Conservation (phyloP, 768 basidiomycete genomes). For the Pisolithus sp. region DNA sequence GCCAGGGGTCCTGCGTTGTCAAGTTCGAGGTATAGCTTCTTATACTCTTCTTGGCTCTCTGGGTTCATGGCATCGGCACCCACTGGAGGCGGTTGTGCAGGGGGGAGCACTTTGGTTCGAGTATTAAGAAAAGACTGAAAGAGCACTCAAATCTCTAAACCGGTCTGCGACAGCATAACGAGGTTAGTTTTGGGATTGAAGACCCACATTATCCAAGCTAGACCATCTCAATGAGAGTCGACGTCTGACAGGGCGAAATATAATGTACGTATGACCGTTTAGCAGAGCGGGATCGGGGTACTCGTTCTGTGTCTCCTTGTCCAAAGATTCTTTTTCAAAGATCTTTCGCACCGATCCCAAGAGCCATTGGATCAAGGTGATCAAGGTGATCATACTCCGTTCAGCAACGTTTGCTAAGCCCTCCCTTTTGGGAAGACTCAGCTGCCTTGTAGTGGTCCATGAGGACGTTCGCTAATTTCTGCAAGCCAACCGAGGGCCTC, state of each 20-base stretch:
- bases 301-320: slow-evolving; percentile 26
- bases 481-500: slow-evolving; percentile 58
- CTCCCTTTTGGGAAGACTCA: slow-evolving; percentile 15
- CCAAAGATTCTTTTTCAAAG: slow-evolving; percentile 34
- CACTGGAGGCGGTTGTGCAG: slow-evolving; percentile 28
- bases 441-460: slow-evolving; percentile 46
- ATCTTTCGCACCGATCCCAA: slow-evolving; percentile 51
- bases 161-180: slow-evolving; percentile 33
- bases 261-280: slow-evolving; percentile 39
- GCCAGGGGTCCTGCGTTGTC: slow-evolving; percentile 55
- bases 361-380: slow-evolving; percentile 41
- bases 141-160: slow-evolving; percentile 46
- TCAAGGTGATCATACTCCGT: slow-evolving; percentile 30
- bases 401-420: slow-evolving; percentile 6
- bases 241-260: background rate
- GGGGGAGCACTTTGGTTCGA: slow-evolving; percentile 43
- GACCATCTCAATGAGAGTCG: slow-evolving; percentile 6
- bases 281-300: slow-evolving; percentile 65
- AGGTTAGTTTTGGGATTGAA: slow-evolving; percentile 42
- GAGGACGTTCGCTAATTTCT: slow-evolving; percentile 50
- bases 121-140: slow-evolving; percentile 58
- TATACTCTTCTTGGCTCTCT: slow-evolving; percentile 79
- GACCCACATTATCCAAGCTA: slow-evolving; percentile 55
- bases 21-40: slow-evolving; percentile 50
- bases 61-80: slow-evolving; percentile 37